A percentile compares a stretch with the other conserved stretches of the same genome.
Evolutionary conservation across 768 basidiomycete genomes (phyloP).

Genomic region (Amanita jacksonii): DNA sequence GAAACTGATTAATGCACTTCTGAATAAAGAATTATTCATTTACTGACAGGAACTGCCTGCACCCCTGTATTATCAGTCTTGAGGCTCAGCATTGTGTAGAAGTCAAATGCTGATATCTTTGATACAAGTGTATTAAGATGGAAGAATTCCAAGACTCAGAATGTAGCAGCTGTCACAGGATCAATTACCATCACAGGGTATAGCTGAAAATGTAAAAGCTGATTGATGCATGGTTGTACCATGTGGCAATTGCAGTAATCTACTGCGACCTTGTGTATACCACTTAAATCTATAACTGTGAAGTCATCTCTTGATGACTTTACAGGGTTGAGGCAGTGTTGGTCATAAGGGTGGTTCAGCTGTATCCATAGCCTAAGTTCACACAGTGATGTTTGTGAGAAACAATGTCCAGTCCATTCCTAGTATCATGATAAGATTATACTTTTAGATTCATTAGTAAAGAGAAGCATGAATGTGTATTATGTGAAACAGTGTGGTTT

Average conservation of each 20-base stretch:
- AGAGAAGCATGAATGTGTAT: constrained; percentile 7
- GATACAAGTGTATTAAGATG: neutral
- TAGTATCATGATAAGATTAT: neutral
- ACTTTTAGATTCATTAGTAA: neutral
- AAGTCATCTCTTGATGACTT: neutral
- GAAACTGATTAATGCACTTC: neutral
- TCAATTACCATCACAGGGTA: neutral
- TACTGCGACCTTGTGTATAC: neutral
- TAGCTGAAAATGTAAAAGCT: neutral
- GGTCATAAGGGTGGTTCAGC: neutral
- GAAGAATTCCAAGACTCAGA: neutral
- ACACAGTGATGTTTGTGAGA: neutral
- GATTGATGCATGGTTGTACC: neutral
- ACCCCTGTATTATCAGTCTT: neutral
- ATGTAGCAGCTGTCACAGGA: neutral
- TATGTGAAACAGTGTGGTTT: constrained; percentile 10
- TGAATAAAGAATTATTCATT: neutral
- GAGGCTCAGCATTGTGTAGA: neutral
- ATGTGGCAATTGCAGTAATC: constrained; percentile 1
- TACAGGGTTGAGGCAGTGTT: neutral
- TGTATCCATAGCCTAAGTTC: neutral
- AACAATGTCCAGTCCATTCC: neutral
- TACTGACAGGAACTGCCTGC: constrained; percentile 1
- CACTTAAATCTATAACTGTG: neutral
- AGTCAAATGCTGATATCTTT: neutral